Base-by-base conservation (phyloP, 768 basidiomycete species). In the Leccinum longicurvipes region DNA sequence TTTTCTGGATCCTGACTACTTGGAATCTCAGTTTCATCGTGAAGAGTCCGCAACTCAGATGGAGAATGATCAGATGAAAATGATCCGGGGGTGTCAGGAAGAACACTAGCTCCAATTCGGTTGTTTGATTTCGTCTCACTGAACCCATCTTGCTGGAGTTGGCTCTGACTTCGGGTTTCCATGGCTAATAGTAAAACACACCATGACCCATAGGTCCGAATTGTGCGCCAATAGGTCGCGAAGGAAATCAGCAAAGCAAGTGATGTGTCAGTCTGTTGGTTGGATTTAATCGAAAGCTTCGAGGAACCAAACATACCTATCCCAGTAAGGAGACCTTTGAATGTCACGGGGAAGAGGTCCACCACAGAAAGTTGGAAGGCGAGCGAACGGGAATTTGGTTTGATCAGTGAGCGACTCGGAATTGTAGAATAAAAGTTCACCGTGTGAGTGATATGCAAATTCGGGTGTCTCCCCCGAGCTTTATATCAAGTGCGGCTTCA, bases 401-500 rank as follows among this genome's bases (percentile, higher is more conserved):
- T n/a, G 11, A 53, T 19, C 27, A 23, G 44, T 28, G 7, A 49
- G 29, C 10, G 7, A 21, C 28, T 25, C 19, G 19, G 14, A 32
- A 9, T n/a, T 6, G 41, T 6, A 41, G 17, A 27, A 14, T 2
- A 8, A 53, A 31, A 19, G 10, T 36, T 25, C 19, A 24, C 47
- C 46, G 48, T 25, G 36, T 3, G 46, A 17, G 36, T 11, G 11
- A 23, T 34, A 25, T 17, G 36, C 10, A 49, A 49, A 7, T 25
- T 28, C 15, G 6, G 36, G 23, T 8, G 2, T 47, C 32, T 39
- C 47, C 47, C 52, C 39, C 44, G 48, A 56, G 41, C 7, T 50
- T 46, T 57, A 60, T 66, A 60, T 42, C 6, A 25, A 23, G 39
- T 6, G 45, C 52, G 52, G 60, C 50, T 53, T 58, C 54, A 67